Conservation (phyloP, 2,329 filamentous ascomycete species). For the Exophiala xenobiotica region DNA sequence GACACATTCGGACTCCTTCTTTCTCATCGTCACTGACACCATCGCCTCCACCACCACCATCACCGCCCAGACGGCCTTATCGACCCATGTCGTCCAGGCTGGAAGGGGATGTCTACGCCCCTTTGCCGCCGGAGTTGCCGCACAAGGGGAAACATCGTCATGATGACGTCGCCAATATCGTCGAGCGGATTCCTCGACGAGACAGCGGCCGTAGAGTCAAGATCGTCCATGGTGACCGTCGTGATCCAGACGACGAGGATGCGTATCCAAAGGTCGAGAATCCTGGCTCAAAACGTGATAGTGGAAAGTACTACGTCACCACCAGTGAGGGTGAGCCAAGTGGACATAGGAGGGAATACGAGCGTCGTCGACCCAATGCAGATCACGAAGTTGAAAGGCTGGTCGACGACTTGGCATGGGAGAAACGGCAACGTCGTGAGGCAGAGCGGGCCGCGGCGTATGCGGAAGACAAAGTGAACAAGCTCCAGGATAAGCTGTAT, state of each 20-base stretch:
- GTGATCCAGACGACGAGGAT: constrained; percentile 14
- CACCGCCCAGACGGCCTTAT: constrained; percentile 20
- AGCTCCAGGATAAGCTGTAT: constrained; percentile 16
- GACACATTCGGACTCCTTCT: constrained; percentile 9
- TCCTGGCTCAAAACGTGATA: constrained; percentile 20
- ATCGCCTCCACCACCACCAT: constrained; percentile 15
- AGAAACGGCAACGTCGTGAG: constrained; percentile 19
- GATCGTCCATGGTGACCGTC: constrained; percentile 4
- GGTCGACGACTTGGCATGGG: constrained; percentile 14
- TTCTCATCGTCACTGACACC: background rate
- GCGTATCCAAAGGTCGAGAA: constrained; percentile 23
- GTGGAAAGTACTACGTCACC: constrained; percentile 19
- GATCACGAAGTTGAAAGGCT: constrained; percentile 17
- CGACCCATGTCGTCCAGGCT: constrained; percentile 18
- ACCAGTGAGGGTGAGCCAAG: constrained; percentile 1
- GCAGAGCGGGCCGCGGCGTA: constrained; percentile 16
- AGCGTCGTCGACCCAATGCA: constrained; percentile 13
- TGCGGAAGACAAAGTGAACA: constrained; percentile 12
- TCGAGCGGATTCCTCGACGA: constrained; percentile 18
- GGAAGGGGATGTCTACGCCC: constrained; percentile 19
- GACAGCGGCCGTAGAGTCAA: constrained; percentile 12
- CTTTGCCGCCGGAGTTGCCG: constrained; percentile 22
- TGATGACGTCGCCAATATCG: constrained; percentile 4
- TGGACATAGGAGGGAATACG: constrained; percentile 12
- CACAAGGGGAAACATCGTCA: constrained; percentile 13